Conservation (phyloP, 371 early-diverging fungal species). For the Mortierella sp. region DNA sequence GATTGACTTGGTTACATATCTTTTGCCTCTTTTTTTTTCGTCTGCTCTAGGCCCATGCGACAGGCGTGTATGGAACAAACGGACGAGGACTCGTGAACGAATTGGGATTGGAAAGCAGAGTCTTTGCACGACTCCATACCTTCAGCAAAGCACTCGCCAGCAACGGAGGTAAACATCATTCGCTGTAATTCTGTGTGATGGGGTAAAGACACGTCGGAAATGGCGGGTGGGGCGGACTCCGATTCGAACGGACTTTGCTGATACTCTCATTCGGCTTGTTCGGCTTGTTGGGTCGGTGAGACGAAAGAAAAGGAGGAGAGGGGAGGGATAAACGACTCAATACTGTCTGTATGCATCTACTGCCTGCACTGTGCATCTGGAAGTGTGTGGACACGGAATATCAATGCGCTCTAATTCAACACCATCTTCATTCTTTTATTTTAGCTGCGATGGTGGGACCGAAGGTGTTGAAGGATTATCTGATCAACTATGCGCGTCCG, state of each 20-base stretch:
- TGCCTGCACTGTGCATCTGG: too few species aligned
- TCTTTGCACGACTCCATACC: slow-evolving; percentile 86
- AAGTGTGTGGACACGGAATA: too few species aligned
- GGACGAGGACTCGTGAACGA: slow-evolving; percentile 80
- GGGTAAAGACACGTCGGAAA: too few species aligned
- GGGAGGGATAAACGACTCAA: background rate
- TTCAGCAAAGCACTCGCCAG: slow-evolving; percentile 89
- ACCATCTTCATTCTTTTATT: slow-evolving; percentile 1
- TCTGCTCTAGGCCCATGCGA: slow-evolving; percentile 81
- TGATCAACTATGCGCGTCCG: slow-evolving; percentile 88
- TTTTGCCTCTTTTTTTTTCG: too few species aligned
- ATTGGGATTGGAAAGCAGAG: slow-evolving; percentile 70
- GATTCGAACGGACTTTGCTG: slow-evolving; percentile 6
- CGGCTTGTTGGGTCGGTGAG: background rate
- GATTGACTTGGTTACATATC: too few species aligned
- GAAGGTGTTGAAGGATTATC: slow-evolving; percentile 68
- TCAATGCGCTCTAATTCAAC: too few species aligned
- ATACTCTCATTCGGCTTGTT: background rate
- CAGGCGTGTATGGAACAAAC: slow-evolving; percentile 78
- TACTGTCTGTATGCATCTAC: too few species aligned
- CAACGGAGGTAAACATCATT: slow-evolving; percentile 75
- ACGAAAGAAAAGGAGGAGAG: background rate
- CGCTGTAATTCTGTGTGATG: too few species aligned
- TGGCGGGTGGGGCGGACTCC: background rate
- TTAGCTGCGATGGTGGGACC: slow-evolving; percentile 82